These are phyloP conservation scores for Aspergillus sclerotioniger DNA, from an alignment of 495 filamentous ascomycete species.

Conservation along the genomic window DNA sequence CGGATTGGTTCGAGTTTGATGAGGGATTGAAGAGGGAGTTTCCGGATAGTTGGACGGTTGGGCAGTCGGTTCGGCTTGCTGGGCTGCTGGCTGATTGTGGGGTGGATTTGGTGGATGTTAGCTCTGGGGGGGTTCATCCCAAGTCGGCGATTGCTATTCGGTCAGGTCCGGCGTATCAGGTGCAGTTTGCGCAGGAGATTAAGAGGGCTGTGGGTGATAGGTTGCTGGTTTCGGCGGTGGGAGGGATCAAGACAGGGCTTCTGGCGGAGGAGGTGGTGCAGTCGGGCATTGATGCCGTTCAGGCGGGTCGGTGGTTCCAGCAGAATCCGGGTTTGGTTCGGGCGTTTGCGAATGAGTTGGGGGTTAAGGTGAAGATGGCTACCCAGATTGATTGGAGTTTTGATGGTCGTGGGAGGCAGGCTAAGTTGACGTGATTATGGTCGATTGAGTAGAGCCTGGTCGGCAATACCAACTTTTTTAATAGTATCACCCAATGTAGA, in stretches of 20 bases:
- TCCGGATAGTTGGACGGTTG: conserved; percentile 52
- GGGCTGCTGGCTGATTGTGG: conserved; percentile 45
- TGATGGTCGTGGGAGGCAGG: conserved; percentile 9
- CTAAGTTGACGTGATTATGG: not conserved
- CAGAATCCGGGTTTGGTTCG: conserved; percentile 65
- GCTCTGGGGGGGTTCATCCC: conserved; percentile 53
- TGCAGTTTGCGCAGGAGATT: conserved; percentile 43
- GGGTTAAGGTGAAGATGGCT: conserved; percentile 53
- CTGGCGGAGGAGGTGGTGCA: conserved; percentile 46
- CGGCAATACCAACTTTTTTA: too few relatives aligned
- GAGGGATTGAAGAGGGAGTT: conserved; percentile 31
- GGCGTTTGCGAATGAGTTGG: conserved; percentile 62
- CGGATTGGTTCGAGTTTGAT: conserved; percentile 52
- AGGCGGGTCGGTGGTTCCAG: conserved; percentile 55
- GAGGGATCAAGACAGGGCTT: conserved; percentile 46
- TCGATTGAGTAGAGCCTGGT: too few relatives aligned
- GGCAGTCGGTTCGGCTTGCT: conserved; percentile 45
- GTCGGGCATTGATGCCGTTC: conserved; percentile 45
- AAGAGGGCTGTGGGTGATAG: conserved; percentile 47
- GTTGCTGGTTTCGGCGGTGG: conserved; percentile 48
- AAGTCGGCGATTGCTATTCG: conserved; percentile 52
- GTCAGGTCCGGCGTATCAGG: conserved; percentile 42
- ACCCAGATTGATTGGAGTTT: conserved; percentile 60
- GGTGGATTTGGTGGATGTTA: conserved; percentile 60
- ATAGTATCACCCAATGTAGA: too few relatives aligned